A percentile compares a stretch with the other conserved stretches of the same genome.
These are phyloP conservation scores for Blumeriella jaapii DNA, from an alignment of 2,329 filamentous ascomycete genomes.

Conservation along the genomic window DNA sequence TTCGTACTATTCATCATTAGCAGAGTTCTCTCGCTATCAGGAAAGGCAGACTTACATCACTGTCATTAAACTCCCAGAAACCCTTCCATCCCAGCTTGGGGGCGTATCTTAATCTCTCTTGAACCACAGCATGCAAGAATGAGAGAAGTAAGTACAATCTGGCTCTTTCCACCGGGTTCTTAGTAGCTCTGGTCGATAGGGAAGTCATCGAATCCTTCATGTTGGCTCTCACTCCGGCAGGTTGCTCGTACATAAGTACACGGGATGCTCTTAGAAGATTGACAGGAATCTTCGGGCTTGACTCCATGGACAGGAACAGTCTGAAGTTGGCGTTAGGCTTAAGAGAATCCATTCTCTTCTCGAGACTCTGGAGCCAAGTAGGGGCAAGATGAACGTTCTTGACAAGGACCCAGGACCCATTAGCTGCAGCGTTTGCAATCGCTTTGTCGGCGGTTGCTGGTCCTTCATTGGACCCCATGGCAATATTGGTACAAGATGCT, in stretches of 20 bases:
- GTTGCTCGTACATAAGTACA: slow-evolving; percentile 96
- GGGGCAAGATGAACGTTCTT: slow-evolving; percentile 98
- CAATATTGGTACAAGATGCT: slow-evolving; percentile 86
- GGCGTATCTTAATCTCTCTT: slow-evolving; percentile 88
- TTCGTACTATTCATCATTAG: slow-evolving; percentile 60
- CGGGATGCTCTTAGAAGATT: slow-evolving; percentile 87
- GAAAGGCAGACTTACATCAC: slow-evolving; percentile 62
- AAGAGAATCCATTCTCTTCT: slow-evolving; percentile 91
- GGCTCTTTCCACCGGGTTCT: slow-evolving; percentile 80
- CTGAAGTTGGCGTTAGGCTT: slow-evolving; percentile 91
- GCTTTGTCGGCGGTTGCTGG: slow-evolving; percentile 89
- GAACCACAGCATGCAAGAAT: slow-evolving; percentile 91
- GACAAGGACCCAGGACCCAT: slow-evolving; percentile 90
- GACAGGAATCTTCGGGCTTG: slow-evolving; percentile 91
- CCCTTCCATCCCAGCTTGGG: slow-evolving; percentile 94
- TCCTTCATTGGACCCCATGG: slow-evolving; percentile 97
- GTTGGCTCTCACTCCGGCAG: slow-evolving; percentile 89
- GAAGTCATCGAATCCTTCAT: slow-evolving; percentile 96
- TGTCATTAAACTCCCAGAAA: slow-evolving; percentile 99
- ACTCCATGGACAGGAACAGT: slow-evolving; percentile 96
- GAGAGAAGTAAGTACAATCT: slow-evolving; percentile 83
- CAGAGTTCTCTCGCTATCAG: slow-evolving; percentile 39
- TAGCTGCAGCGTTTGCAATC: slow-evolving; percentile 81
- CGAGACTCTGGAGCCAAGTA: slow-evolving; percentile 90
- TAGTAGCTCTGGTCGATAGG: slow-evolving; percentile 61